Base-by-base conservation (phyloP, 1,284 basidiomycete species). In the Ceratobasidium sp. region DNA sequence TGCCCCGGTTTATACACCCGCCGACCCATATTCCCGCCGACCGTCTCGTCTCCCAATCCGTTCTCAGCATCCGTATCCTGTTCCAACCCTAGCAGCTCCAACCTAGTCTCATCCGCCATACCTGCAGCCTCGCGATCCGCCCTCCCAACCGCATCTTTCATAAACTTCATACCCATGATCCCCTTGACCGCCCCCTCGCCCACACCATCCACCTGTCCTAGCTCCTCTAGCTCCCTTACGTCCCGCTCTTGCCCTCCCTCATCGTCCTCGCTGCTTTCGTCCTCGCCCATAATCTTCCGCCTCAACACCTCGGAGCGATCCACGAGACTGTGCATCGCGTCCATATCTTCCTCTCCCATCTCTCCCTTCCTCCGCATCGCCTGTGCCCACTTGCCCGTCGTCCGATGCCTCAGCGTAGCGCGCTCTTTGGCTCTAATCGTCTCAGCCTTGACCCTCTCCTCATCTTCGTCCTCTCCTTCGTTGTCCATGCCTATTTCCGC, bases 161-260 rank as follows among this genome's bases (percentile, higher is more conserved):
- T 98, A 82, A 98, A 98, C 83, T 96, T 96, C 95, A 98, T 96
- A 78, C 89, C 86, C 81, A 96, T 92, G 13, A 97, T 86, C 16
- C 85, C 85, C 80, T 90, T 90, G 74, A 85, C 84, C 79, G 87
- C 86, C 76, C 80, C 80, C 11, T 27, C 29, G 13, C 78, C 80
- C 14, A 68, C 79, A 8, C 81, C 81, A 1, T 49, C 74, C 29
- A 77, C 78, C 14, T 77, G 77, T 0, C 77, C 81, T 8, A 69
- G 76, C 8, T 84, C 84, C 51, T 85, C 82, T 29, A 93, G 80
- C 48, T 81, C 81, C 41, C 79, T 83, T 2, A 82, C 83, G 41
- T 85, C 86, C 0, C 85, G 84, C 3, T 84, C 85, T 5, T 84
- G 84, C 2, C 31, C 54, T 4, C 82, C 83, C 3, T 84, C 86